Conservation (phyloP, 148 eudicot species). For the Salicornia ramosissima region DNA sequence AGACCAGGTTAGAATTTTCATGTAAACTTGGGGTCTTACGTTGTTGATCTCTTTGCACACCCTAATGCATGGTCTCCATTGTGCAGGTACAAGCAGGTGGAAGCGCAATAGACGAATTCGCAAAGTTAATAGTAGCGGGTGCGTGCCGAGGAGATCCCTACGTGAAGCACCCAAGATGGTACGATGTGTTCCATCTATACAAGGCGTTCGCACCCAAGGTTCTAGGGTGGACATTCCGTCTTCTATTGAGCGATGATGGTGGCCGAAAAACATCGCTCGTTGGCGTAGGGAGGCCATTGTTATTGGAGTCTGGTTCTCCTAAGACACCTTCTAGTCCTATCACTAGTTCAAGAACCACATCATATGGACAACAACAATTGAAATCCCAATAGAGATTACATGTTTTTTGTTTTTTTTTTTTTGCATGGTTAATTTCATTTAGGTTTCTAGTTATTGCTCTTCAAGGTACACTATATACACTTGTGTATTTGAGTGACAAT, state of each 20-base stretch:
- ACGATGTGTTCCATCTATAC: slow-evolving; percentile 61
- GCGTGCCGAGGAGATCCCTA: slow-evolving; percentile 75
- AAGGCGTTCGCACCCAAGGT: slow-evolving; percentile 71
- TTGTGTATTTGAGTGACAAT: too few relatives aligned
- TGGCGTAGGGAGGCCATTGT: slow-evolving; percentile 62
- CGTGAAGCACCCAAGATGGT: slow-evolving; percentile 90
- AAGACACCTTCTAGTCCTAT: slow-evolving; percentile 24
- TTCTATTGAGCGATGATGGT: slow-evolving; percentile 40
- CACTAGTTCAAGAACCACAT: slow-evolving; percentile 20
- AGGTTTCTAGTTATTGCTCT: too few relatives aligned
- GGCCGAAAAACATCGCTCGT: slow-evolving; percentile 42
- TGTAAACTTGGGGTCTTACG: too few relatives aligned
- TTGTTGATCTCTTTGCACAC: too few relatives aligned
- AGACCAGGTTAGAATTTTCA: too few relatives aligned
- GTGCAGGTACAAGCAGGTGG: slow-evolving; percentile 48
- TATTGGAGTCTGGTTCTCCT: slow-evolving; percentile 40
- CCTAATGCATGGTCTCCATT: too few relatives aligned
- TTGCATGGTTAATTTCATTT: too few relatives aligned
- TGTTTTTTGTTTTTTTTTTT: too few relatives aligned
- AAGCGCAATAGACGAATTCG: slow-evolving; percentile 54
- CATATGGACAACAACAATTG: slow-evolving; percentile 24
- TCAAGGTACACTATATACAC: too few relatives aligned
- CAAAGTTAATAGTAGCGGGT: slow-evolving; percentile 66
- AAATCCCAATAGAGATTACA: slow-evolving; percentile 6
- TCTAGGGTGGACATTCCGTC: slow-evolving; percentile 61